Evolutionary conservation across 2,329 filamentous ascomycete genomes (phyloP).

Genomic region (Diaporthe citriasiana): DNA sequence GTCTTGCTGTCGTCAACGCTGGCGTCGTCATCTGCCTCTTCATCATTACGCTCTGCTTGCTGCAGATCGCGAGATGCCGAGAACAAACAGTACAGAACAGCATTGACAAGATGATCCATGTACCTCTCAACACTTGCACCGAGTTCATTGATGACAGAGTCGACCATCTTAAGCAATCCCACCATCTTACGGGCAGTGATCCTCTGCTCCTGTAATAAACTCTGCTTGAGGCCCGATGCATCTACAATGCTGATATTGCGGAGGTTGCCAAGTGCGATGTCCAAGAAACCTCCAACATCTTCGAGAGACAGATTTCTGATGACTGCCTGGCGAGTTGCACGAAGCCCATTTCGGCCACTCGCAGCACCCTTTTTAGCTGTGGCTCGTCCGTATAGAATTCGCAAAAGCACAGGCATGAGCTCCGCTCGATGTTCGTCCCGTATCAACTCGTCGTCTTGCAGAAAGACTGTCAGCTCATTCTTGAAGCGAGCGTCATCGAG

Average conservation of each 20-base stretch:
- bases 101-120: constrained; percentile 77
- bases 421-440: constrained; percentile 78
- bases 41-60: constrained; percentile 55
- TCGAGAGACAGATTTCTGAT: constrained; percentile 81
- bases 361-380: constrained; percentile 84
- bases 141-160: constrained; percentile 87
- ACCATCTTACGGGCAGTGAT: constrained; percentile 84
- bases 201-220: constrained; percentile 69
- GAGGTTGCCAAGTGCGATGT: constrained; percentile 83
- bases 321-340: constrained; percentile 84
- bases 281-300: constrained; percentile 85
- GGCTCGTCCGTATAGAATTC: constrained; percentile 89
- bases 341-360: constrained; percentile 84
- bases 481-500: constrained; percentile 93
- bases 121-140: constrained; percentile 80
- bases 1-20: constrained; percentile 55
- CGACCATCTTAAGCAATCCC: constrained; percentile 92
- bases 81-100: constrained; percentile 85
- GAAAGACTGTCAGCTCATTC: constrained; percentile 91
- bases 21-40: constrained; percentile 53
- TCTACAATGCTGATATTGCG: constrained; percentile 71
- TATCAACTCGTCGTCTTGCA: constrained; percentile 82
- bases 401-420: constrained; percentile 88
- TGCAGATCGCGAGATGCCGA: constrained; percentile 69
- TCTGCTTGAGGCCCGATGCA: constrained; percentile 62